Conservation (phyloP, 2,329 filamentous ascomycete genomes). For the Juglanconis oblonga region DNA sequence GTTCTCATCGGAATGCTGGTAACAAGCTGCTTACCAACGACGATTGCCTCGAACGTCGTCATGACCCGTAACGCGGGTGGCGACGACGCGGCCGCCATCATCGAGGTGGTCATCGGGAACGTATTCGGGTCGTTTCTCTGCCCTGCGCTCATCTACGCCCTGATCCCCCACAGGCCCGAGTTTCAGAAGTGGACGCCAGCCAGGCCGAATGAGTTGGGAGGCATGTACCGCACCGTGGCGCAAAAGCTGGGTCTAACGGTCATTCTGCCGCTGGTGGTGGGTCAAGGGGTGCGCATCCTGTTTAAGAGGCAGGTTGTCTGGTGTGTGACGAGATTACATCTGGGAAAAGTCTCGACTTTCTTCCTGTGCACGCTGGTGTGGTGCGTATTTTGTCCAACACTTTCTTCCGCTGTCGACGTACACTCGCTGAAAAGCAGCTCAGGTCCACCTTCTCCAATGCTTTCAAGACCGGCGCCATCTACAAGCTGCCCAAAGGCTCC, state of each 20-base stretch:
- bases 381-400: constrained; percentile 30
- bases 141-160: constrained; percentile 61
- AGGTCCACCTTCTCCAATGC: constrained; percentile 68
- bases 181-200: constrained; percentile 54
- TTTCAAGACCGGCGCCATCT: constrained; percentile 62
- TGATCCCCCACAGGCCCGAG: constrained; percentile 50
- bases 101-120: constrained; percentile 70
- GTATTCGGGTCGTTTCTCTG: constrained; percentile 66
- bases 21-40: constrained; percentile 67
- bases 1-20: constrained; percentile 67
- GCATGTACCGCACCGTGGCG: constrained; percentile 65
- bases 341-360: constrained; percentile 47
- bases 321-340: constrained; percentile 50
- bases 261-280: constrained; percentile 60
- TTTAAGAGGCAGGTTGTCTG: constrained; percentile 50
- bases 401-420: constrained; percentile 33
- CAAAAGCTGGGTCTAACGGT: constrained; percentile 67
- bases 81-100: constrained; percentile 62
- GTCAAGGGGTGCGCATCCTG: constrained; percentile 55
- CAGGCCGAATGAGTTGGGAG: constrained; percentile 48
- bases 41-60: constrained; percentile 70
- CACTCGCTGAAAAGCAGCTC: not conserved
- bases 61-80: constrained; percentile 70
- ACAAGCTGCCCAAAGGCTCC: constrained; percentile 54
- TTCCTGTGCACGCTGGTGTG: constrained; percentile 48